Conservation (phyloP, 2,329 filamentous ascomycete genomes). For the Arthrobotrys pseudoclavata region DNA sequence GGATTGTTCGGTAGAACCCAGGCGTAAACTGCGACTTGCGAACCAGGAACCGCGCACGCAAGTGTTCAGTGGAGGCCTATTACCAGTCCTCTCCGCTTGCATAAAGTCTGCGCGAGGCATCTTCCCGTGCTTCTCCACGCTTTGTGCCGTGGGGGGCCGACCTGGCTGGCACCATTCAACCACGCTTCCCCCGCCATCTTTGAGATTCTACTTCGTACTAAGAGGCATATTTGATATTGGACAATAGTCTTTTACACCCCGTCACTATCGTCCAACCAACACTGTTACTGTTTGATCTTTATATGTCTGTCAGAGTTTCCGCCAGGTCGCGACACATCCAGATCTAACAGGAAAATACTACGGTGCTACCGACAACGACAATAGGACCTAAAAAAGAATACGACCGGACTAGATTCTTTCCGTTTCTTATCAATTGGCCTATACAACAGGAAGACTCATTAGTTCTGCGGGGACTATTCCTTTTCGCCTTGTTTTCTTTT, state of each 20-base stretch:
- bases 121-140: constrained; percentile 43
- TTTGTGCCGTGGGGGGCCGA: constrained; percentile 55
- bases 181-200: constrained; percentile 57
- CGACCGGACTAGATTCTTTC: background rate
- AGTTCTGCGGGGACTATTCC: background rate
- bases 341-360: constrained; percentile 22
- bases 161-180: constrained; percentile 52
- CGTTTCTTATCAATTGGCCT: background rate
- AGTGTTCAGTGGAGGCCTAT: constrained; percentile 30
- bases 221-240: constrained; percentile 56
- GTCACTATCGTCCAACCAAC: constrained; percentile 50
- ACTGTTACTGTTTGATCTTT: constrained; percentile 42
- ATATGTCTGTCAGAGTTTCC: constrained; percentile 26
- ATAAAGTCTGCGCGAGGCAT: constrained; percentile 44
- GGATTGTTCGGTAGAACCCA: constrained; percentile 25
- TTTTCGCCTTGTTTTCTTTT: constrained; percentile 26
- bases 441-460: background rate
- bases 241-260: constrained; percentile 12
- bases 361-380: constrained; percentile 23
- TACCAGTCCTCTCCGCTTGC: constrained; percentile 33
- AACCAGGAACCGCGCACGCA: constrained; percentile 55
- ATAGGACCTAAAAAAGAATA: constrained; percentile 16
- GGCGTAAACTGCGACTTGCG: constrained; percentile 41
- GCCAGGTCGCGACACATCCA: constrained; percentile 27
- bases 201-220: constrained; percentile 31